Evolutionary conservation across 108 stramenopile genomes (phyloP), one percentile per base, ranked within the genome.

Genomic region (Discostella pseudostelligera): DNA sequence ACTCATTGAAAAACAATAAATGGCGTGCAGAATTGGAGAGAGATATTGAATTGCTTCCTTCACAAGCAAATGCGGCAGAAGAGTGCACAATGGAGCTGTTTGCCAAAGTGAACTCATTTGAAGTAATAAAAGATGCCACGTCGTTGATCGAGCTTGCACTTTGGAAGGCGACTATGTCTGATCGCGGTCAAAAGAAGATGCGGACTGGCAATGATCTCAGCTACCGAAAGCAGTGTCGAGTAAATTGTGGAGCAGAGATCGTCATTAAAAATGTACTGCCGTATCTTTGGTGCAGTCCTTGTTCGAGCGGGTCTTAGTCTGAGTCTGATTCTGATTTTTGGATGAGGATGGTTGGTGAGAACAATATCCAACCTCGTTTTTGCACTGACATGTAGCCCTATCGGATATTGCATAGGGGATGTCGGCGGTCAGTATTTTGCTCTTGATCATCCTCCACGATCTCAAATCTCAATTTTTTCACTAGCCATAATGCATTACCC

Each of bases 241-340:
- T 53, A 7, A 53, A 25, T 19, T 53, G 51, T 19, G 51, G 51
- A 19, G 51, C 51, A 11, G 51, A 53, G 11, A 29, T 29, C 19
- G 16, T 53, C 19, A 19, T 53, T 13, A 4, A 13, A 2, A 25
- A 53, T 53, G 51, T 53, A 2, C 2, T 53, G 32, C 25, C 26
- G 2, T 53, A 7, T 29, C 51, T 53, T 11, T 19, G 13, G 51
- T 19, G 3, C 5, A 32, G 32, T 32, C 32, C n/a, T n/a, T n/a
- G n/a, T n/a, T n/a, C n/a, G n/a, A n/a, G n/a, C n/a, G n/a, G n/a
- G n/a, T n/a, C n/a, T n/a, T n/a, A n/a, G n/a, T n/a, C n/a, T n/a
- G n/a, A n/a, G n/a, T n/a, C n/a, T n/a, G n/a, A n/a, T n/a, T n/a
- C n/a, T n/a, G n/a, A n/a, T n/a, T n/a, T n/a, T n/a, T n/a, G n/a